phyloP scores from a whole-genome alignment of 331 rosid genomes.

The Stylosanthes scabra region DNA sequence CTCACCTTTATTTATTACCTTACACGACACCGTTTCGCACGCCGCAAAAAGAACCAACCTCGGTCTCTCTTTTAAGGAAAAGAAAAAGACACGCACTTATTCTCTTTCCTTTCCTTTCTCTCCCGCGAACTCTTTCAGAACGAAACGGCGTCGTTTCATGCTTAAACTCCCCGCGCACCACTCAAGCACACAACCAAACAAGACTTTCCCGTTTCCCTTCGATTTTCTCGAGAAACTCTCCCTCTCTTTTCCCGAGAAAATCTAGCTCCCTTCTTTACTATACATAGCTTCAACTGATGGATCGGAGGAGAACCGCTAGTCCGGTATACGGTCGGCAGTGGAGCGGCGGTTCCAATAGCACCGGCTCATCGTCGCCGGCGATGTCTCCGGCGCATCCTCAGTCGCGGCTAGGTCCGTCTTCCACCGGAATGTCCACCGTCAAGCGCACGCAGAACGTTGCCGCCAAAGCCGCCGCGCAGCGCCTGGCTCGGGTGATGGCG shows the following conservation, averaged over 20 bases:
- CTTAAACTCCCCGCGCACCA: conserved; percentile 31
- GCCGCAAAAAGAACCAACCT: conserved; percentile 34
- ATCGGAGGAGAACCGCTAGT: conserved; percentile 89
- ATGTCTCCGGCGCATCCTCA: conserved; percentile 97
- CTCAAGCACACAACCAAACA: conserved; percentile 21
- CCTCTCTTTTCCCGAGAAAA: conserved; percentile 40
- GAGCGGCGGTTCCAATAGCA: conserved; percentile 92
- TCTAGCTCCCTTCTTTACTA: conserved; percentile 35
- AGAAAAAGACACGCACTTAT: conserved; percentile 9
- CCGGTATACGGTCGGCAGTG: conserved; percentile 90
- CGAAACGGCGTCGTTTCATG: conserved; percentile 47
- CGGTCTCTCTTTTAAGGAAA: neutral
- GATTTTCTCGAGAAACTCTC: conserved; percentile 48
- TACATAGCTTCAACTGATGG: conserved; percentile 54
- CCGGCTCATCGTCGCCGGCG: conserved; percentile 91
- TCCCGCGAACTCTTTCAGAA: conserved; percentile 19
- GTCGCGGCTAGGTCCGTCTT: conserved; percentile 62
- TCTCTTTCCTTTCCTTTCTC: conserved; percentile 34
- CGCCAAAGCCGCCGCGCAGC: conserved; percentile 95
- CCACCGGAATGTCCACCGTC: conserved; percentile 75
- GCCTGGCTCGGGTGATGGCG: conserved; percentile 98
- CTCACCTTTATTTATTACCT: neutral
- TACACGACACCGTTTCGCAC: conserved; percentile 30
- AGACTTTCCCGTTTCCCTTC: conserved; percentile 35
- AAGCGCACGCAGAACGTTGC: conserved; percentile 95